Evolutionary conservation across 176 grass and related monocot genomes (phyloP), one percentile per base, ranked within the genome.

Genomic region (Poa annua): DNA sequence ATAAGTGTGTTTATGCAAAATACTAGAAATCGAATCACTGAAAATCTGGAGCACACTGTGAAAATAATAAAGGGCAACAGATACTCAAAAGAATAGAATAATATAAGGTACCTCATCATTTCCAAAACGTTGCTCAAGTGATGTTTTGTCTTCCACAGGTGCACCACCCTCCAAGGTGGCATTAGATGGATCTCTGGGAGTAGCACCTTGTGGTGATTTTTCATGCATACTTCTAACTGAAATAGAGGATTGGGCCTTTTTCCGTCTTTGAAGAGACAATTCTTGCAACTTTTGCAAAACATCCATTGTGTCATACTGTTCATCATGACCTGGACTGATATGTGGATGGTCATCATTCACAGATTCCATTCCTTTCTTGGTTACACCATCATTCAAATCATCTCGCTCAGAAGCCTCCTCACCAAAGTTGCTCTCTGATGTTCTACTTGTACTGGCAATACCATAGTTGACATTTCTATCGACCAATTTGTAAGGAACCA

Each of bases 61-160:
- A 24, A 79, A 79, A 77, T 29, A 71, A 71, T 12, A 63, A 71
- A 60, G 8, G 6, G 67, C 8, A 47, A 76, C 36, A 8, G 21
- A 33, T 76, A 81, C 71, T 65, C 42, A 53, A 69, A 15, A 52
- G 8, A 38, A 63, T 71, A 26, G 24, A 84, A 80, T 72, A 81
- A 45, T 9, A 62, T 66, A 78, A 82, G 21, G 44, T 12, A 90
- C 88, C 88, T 90, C 74, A 82, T 68, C 54, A 83, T 86, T 83
- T 73, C 35, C 72, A 1, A 9, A 6, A 32, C 3, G 19, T 86
- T 48, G 47, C 35, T 69, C 35, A 29, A 56, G 45, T 41, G 72
- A 82, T 78, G 20, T 72, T 4, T 55, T 76, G 26, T 71, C 72
- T 74, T 86, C 34, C 22, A 32, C 38, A 56, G 65, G 0, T 48